Percentiles rank a stretch among this genome's conserved stretches.
Evolutionary conservation across 2,329 filamentous ascomycete species (phyloP).

Genomic region (Teratosphaeria gauchensis): DNA sequence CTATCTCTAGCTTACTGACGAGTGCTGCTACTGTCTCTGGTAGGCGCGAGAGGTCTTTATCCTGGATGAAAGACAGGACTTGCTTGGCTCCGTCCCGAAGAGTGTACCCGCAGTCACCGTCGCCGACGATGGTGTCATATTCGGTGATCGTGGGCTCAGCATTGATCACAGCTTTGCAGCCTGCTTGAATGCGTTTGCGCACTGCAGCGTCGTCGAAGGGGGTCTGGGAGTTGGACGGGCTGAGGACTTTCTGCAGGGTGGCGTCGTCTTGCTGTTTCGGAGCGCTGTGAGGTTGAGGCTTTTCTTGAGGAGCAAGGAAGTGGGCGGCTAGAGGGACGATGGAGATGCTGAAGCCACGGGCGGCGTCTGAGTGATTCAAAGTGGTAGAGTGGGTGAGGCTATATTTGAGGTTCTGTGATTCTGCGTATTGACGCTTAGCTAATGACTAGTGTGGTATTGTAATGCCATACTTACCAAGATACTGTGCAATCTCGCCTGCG

Average conservation of each 20-base stretch:
- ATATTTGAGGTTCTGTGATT: constrained; percentile 21
- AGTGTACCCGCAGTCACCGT: constrained; percentile 29
- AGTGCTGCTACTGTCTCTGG: constrained; percentile 19
- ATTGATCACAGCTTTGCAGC: constrained; percentile 25
- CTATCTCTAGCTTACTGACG: constrained; percentile 25
- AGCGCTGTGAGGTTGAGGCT: constrained; percentile 1
- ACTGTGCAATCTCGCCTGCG: constrained; percentile 24
- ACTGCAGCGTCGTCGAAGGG: constrained; percentile 21
- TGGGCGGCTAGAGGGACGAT: constrained; percentile 18
- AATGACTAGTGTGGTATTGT: background rate
- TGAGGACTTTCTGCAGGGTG: constrained; percentile 7
- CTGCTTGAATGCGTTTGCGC: constrained; percentile 19
- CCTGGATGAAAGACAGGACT: constrained; percentile 24
- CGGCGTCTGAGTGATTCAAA: constrained; percentile 18
- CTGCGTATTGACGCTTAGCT: constrained; percentile 9
- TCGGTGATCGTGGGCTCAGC: constrained; percentile 27
- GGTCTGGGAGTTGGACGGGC: constrained; percentile 12
- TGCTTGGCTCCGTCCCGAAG: constrained; percentile 27
- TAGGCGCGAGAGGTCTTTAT: constrained; percentile 19
- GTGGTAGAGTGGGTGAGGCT: constrained; percentile 26
- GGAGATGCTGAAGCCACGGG: constrained; percentile 26
- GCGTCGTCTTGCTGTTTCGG: constrained; percentile 1
- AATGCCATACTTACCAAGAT: constrained; percentile 15
- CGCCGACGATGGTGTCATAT: constrained; percentile 29
- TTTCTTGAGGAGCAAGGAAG: constrained; percentile 17